Evolutionary conservation across 495 filamentous ascomycete species (phyloP).

Genomic region (Penicillium steckii): DNA sequence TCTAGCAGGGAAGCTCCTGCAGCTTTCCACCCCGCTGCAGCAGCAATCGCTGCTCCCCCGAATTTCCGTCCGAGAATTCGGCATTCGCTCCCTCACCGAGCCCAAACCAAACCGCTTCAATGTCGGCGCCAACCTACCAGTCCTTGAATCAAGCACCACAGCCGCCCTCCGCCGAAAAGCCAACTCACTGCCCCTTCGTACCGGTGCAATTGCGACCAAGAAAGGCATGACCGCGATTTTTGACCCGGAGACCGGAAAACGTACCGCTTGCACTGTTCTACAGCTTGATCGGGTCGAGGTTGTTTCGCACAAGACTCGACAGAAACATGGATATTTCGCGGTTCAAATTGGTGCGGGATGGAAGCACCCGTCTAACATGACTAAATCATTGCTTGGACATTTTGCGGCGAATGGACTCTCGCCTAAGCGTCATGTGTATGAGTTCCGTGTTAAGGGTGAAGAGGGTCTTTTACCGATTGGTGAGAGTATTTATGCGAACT

Average conservation of each 20-base stretch:
- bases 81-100: constrained; percentile 50
- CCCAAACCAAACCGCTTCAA: constrained; percentile 49
- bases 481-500: constrained; percentile 69
- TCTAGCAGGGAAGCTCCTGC: constrained; percentile 34
- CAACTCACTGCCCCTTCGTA: constrained; percentile 71
- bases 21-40: constrained; percentile 26
- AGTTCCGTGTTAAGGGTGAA: constrained; percentile 78
- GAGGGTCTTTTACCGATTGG: constrained; percentile 73
- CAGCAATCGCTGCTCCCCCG: constrained; percentile 19
- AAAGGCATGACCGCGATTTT: constrained; percentile 94
- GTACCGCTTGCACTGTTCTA: constrained; percentile 85
- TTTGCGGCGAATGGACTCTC: constrained; percentile 73
- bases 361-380: constrained; percentile 72
- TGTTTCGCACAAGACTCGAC: constrained; percentile 74
- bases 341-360: constrained; percentile 85
- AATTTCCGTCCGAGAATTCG: constrained; percentile 34
- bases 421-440: constrained; percentile 76
- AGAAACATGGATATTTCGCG: constrained; percentile 84
- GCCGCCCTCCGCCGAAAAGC: constrained; percentile 80
- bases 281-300: constrained; percentile 93
- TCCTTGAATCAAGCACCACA: constrained; percentile 67
- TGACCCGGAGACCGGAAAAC: constrained; percentile 69
- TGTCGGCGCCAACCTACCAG: constrained; percentile 41
- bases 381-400: constrained; percentile 78
- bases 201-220: constrained; percentile 82